A percentile compares a stretch with the other conserved stretches of the same genome.
phyloP scores from a whole-genome alignment of 495 filamentous ascomycete genomes.

The Geoglossum glabrum region DNA sequence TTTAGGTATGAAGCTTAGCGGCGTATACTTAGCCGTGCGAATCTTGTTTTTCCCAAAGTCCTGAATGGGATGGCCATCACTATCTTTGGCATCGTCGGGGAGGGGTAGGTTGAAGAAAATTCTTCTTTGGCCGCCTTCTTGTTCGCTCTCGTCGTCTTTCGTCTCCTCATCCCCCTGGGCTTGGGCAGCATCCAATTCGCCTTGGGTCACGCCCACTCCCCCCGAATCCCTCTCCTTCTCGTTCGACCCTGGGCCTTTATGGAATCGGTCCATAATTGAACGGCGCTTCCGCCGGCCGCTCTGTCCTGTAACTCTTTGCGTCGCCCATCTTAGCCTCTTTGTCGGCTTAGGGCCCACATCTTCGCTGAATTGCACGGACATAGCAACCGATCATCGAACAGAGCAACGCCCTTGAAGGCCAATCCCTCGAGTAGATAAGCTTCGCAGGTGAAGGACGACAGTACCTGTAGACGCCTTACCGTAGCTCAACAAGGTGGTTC shows the following conservation, averaged over 20 bases:
- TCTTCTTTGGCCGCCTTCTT: slow-evolving; percentile 21
- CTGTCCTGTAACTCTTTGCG: slow-evolving; percentile 53
- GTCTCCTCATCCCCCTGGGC: slow-evolving; percentile 19
- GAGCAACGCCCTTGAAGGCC: not conserved
- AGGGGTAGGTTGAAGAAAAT: slow-evolving; percentile 80
- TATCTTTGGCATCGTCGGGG: slow-evolving; percentile 58
- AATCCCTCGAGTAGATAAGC: not conserved
- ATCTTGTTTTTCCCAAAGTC: slow-evolving; percentile 88
- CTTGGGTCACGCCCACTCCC: slow-evolving; percentile 10
- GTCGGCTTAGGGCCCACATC: slow-evolving; percentile 23
- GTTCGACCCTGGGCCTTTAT: slow-evolving; percentile 31
- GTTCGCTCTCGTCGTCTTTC: slow-evolving; percentile 14
- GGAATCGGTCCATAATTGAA: slow-evolving; percentile 62
- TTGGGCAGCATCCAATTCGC: slow-evolving; percentile 8
- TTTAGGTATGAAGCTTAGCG: slow-evolving; percentile 91
- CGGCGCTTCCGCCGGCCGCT: slow-evolving; percentile 61
- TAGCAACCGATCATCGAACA: not conserved
- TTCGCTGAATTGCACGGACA: not conserved
- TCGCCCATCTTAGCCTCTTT: slow-evolving; percentile 83
- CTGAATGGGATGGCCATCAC: slow-evolving; percentile 50
- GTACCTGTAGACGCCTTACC: not conserved
- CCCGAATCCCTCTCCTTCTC: slow-evolving; percentile 59
- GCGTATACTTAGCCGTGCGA: slow-evolving; percentile 89
- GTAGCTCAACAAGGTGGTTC: not conserved
- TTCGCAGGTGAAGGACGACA: not conserved